These are phyloP conservation scores for Naumovozyma castellii DNA, from an alignment of 805 yeast genomes.

Conservation along the genomic window DNA sequence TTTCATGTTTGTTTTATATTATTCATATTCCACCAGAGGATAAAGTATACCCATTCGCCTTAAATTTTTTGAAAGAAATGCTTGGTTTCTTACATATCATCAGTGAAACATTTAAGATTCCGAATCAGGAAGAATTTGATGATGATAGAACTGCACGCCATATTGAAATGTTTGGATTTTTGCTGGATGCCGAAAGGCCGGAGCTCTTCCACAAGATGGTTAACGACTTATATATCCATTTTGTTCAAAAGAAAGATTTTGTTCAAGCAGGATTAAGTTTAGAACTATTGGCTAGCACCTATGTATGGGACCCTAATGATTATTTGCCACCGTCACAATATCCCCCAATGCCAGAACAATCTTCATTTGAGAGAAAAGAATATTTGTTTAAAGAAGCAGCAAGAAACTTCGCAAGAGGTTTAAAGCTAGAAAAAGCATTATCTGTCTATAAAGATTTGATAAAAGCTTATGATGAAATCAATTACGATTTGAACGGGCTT, in stretches of 20 bases:
- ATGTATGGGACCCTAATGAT: slow-evolving; percentile 58
- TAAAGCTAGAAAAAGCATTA: slow-evolving; percentile 70
- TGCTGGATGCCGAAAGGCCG: slow-evolving; percentile 69
- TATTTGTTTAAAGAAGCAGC: slow-evolving; percentile 62
- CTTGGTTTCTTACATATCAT: slow-evolving; percentile 55
- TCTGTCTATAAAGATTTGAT: slow-evolving; percentile 69
- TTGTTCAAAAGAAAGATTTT: slow-evolving; percentile 48
- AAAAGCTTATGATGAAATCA: slow-evolving; percentile 59
- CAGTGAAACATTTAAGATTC: slow-evolving; percentile 62
- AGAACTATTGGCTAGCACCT: slow-evolving; percentile 68
- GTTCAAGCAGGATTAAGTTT: slow-evolving; percentile 79
- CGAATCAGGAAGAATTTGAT: slow-evolving; percentile 73
- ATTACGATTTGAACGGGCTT: slow-evolving; percentile 69
- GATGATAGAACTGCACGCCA: slow-evolving; percentile 79
- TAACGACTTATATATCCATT: slow-evolving; percentile 60
- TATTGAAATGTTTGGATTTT: slow-evolving; percentile 63
- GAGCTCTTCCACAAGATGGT: slow-evolving; percentile 74
- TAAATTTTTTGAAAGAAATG: slow-evolving; percentile 43
- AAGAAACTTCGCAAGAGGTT: slow-evolving; percentile 56
- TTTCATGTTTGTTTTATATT: slow-evolving; percentile 11
- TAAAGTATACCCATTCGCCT: slow-evolving; percentile 44
- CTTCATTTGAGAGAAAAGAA: slow-evolving; percentile 75
- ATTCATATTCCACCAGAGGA: slow-evolving; percentile 42
- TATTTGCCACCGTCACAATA: slow-evolving; percentile 45
- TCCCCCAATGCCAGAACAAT: slow-evolving; percentile 72